phyloP scores from a whole-genome alignment of 495 filamentous ascomycete genomes.

The Neurospora sp. region DNA sequence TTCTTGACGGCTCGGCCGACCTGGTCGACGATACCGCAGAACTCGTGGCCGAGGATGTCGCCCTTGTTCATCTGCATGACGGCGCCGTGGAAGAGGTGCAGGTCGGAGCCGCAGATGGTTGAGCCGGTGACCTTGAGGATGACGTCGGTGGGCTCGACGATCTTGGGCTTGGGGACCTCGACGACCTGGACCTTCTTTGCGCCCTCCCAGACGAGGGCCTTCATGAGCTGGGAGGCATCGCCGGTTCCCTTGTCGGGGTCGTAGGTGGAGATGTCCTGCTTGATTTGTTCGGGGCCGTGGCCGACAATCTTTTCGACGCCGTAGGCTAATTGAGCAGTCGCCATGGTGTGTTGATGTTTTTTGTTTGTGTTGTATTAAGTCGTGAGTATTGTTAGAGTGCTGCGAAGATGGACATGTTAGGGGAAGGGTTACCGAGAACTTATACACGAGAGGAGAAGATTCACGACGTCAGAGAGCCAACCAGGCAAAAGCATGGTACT shows the following conservation, averaged over 20 bases:
- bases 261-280: conserved; percentile 49
- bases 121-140: conserved; percentile 77
- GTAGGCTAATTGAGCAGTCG: conserved; percentile 53
- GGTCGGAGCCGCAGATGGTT: conserved; percentile 80
- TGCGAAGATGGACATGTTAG: not conserved
- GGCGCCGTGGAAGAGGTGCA: conserved; percentile 67
- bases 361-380: not conserved
- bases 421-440: not conserved
- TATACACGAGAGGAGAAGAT: not conserved
- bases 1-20: conserved; percentile 54
- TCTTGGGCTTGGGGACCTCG: conserved; percentile 55
- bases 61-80: conserved; percentile 68
- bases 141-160: conserved; percentile 66
- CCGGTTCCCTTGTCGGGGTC: conserved; percentile 24
- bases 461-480: not conserved
- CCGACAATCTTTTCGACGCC: conserved; percentile 55
- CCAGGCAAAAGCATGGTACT: not conserved
- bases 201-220: conserved; percentile 62
- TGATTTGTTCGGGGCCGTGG: conserved; percentile 47
- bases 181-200: conserved; percentile 56
- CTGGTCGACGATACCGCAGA: conserved; percentile 69
- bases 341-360: conserved; percentile 25
- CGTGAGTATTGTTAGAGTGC: not conserved
- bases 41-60: conserved; percentile 87
- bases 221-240: conserved; percentile 52